These are phyloP conservation scores for Globisporangium cylindrosporum DNA, from an alignment of 352 stramenopile species.

Conservation along the genomic window DNA sequence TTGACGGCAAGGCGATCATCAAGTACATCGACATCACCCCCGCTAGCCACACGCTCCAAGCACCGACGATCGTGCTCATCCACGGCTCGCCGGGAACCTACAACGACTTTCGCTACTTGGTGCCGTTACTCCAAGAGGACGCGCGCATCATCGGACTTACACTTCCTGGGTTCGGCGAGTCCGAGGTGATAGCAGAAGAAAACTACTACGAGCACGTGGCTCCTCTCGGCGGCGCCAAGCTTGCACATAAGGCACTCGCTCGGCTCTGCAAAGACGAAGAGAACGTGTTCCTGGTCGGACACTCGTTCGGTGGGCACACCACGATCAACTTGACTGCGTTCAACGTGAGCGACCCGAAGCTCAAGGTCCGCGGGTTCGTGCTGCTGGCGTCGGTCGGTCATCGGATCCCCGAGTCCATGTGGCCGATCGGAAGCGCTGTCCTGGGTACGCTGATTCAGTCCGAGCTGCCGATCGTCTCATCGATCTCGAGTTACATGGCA, in stretches of 20 bases:
- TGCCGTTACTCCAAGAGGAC: constrained; percentile 38
- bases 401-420: constrained; percentile 6
- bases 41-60: constrained; percentile 6
- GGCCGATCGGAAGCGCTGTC: constrained; percentile 9
- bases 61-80: constrained; percentile 56
- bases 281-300: constrained; percentile 7
- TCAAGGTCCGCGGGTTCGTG: constrained; percentile 7
- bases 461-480: constrained; percentile 6
- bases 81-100: constrained; percentile 66
- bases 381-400: constrained; percentile 19
- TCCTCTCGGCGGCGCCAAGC: constrained; percentile 28
- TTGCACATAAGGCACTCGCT: constrained; percentile 41
- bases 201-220: constrained; percentile 49
- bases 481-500: not conserved
- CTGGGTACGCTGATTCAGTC: constrained; percentile 3
- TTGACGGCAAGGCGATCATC: constrained; percentile 35
- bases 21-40: constrained; percentile 35
- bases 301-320: constrained; percentile 14
- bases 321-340: constrained; percentile 43
- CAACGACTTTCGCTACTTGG: constrained; percentile 57
- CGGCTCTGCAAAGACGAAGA: constrained; percentile 25
- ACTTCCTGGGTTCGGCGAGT: constrained; percentile 55
- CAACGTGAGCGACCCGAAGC: constrained; percentile 4
- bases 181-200: constrained; percentile 29
- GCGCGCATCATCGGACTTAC: constrained; percentile 60